Base-by-base conservation (phyloP, 2,329 filamentous ascomycete genomes). In the Alternaria atra region DNA sequence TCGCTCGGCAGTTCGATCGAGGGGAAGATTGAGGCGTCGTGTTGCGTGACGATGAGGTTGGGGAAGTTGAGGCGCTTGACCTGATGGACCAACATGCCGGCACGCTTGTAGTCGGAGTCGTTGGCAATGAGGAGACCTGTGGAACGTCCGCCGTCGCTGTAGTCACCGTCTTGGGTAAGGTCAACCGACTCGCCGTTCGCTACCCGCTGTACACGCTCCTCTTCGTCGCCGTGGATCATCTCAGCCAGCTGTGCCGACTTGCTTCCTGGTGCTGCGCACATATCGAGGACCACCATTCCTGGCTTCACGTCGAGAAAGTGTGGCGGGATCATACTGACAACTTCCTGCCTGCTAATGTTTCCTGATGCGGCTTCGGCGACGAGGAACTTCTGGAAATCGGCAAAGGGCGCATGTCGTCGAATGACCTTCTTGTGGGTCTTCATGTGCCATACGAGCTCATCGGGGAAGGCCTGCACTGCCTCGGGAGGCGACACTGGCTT, bases 281-380 rank as follows among this genome's bases (percentile, higher is more conserved):
- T 90, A 79, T 99, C 95, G 70, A 99, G 83, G 9, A 97, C 94
- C 1, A 90, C 91, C 90, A 97, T 97, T 54, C 94, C 92, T 5
- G 95, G 94, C 70, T 89, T 88, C 52, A 98, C 85, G 73, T 98
- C 94, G 84, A 99, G 91, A 71, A 98, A 85, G 70, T 98, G 86
- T 27, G 95, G 95, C 27, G 95, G 95, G 65, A 99, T 98, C 95
- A 99, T 99, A 83, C 93, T 97, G 74, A 99, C 95, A 44, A 97
- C 91, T 82, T 99, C 95, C 80, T 99, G 95, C 73, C 95, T 89
- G 80, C 92, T 97, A 73, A 99, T 98, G 79, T 98, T 99, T 73
- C 95, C 95, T 23, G 98, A 93, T 58, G 91, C 93, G 4, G 95
- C 97, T 84, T 99, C 95, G 53, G 94, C 96, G 51, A 99, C 95